phyloP scores from a whole-genome alignment of 2,329 filamentous ascomycete species.

The Fusarium coicis region DNA sequence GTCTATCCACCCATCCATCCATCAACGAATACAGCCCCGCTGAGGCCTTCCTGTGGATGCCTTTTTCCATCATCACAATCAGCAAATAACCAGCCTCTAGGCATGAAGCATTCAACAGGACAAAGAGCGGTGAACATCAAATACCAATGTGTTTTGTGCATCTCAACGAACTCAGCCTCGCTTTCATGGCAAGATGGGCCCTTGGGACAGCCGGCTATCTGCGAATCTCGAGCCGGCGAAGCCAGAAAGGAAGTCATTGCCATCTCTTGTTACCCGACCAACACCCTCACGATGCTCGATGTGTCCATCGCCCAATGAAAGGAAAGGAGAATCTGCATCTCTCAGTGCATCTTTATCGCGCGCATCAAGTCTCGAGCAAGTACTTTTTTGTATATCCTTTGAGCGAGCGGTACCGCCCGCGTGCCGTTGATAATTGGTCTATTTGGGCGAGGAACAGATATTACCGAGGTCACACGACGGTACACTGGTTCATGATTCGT shows the following conservation, averaged over 20 bases:
- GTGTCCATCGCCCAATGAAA: not conserved
- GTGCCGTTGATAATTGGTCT: not conserved
- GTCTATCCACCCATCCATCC: constrained; percentile 17
- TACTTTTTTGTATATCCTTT: constrained; percentile 18
- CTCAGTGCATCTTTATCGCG: not conserved
- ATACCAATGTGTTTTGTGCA: not conserved
- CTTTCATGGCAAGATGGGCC: not conserved
- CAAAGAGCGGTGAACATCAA: constrained; percentile 24
- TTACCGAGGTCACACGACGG: constrained; percentile 4
- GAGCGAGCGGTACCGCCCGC: constrained; percentile 10
- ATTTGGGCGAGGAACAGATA: not conserved
- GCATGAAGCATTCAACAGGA: not conserved
- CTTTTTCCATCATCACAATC: constrained; percentile 13
- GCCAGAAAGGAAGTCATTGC: constrained; percentile 3
- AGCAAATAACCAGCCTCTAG: constrained; percentile 1
- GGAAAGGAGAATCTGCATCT: not conserved
- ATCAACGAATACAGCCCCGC: constrained; percentile 10
- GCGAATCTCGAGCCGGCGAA: constrained; percentile 16
- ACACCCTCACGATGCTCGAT: constrained; percentile 9
- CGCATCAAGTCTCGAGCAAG: constrained; percentile 10
- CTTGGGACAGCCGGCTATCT: constrained; percentile 1
- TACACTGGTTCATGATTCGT: constrained; percentile 6
- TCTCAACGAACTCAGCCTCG: constrained; percentile 16
- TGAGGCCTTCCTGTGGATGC: constrained; percentile 30
- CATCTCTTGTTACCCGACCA: constrained; percentile 11